Evolutionary conservation across 2,329 filamentous ascomycete species (phyloP).

Genomic region (Aspergillus aculeatinus): DNA sequence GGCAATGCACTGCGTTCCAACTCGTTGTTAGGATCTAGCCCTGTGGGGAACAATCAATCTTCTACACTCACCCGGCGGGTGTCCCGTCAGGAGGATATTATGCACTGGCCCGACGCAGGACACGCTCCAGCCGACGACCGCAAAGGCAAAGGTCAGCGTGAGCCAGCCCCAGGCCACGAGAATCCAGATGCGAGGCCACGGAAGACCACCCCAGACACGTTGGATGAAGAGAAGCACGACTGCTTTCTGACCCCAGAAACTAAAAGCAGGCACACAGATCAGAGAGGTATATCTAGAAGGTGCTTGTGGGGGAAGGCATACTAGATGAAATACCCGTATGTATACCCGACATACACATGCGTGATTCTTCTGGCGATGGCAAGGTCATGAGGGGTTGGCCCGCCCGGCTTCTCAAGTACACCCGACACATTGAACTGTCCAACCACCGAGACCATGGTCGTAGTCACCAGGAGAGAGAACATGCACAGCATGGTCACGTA

Average conservation of each 20-base stretch:
- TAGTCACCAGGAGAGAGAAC: neutral
- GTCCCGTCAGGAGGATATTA: conserved; percentile 1
- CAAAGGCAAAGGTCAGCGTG: neutral
- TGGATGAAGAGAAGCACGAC: conserved; percentile 14
- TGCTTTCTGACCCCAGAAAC: conserved; percentile 14
- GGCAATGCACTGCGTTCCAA: neutral
- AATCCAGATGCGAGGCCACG: conserved; percentile 11
- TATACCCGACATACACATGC: too few species aligned
- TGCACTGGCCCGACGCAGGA: neutral
- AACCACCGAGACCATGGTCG: neutral
- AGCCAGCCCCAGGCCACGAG: conserved; percentile 9
- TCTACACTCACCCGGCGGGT: neutral
- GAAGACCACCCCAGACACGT: conserved; percentile 11
- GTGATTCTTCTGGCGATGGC: too few species aligned
- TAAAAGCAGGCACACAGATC: neutral
- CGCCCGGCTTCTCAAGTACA: too few species aligned
- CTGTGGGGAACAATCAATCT: too few species aligned
- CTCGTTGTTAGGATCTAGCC: neutral
- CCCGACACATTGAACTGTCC: too few species aligned
- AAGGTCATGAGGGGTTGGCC: too few species aligned
- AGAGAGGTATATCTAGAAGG: too few species aligned
- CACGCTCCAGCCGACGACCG: neutral
- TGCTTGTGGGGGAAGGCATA: too few species aligned
- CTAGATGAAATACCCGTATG: too few species aligned
- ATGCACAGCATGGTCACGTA: neutral